A percentile compares a stretch with the other conserved stretches of the same genome.
Evolutionary conservation across 208 protist genomes (phyloP).

Genomic region (Trypanosomatidae sp.): DNA sequence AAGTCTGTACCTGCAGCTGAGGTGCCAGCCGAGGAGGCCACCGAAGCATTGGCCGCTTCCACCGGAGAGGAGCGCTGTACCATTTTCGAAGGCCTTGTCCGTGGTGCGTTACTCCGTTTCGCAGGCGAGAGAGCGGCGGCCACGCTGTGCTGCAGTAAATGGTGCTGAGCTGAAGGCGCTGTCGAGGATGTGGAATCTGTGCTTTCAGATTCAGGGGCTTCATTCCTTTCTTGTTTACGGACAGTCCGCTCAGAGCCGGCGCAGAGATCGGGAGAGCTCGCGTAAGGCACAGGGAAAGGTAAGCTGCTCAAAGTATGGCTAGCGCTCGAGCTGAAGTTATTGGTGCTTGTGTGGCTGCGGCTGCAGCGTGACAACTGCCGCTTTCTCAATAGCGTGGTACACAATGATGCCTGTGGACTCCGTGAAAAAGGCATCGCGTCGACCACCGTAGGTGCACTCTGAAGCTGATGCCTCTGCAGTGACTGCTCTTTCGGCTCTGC

Average conservation of each 20-base stretch:
- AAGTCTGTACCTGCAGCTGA: conserved; percentile 5
- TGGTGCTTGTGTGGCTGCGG: neutral
- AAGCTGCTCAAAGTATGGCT: neutral
- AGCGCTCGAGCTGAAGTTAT: neutral
- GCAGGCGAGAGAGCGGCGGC: neutral
- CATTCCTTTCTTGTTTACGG: neutral
- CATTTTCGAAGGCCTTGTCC: neutral
- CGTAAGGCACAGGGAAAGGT: conserved; percentile 6
- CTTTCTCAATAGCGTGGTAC: neutral
- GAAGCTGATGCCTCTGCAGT: neutral
- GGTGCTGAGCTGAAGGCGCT: neutral
- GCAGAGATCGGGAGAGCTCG: neutral
- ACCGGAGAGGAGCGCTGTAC: neutral
- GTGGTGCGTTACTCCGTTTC: neutral
- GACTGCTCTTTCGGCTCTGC: neutral
- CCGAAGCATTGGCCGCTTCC: neutral
- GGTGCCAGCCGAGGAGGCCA: neutral
- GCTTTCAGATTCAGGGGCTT: neutral
- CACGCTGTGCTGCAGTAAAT: neutral
- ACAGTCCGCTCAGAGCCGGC: neutral
- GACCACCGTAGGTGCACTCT: neutral
- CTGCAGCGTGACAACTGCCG: neutral
- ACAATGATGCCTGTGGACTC: neutral
- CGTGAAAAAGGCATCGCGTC: neutral
- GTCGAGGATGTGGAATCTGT: neutral